phyloP scores from a whole-genome alignment of 345 rosid genomes.

The Eucalyptus melliodora region DNA sequence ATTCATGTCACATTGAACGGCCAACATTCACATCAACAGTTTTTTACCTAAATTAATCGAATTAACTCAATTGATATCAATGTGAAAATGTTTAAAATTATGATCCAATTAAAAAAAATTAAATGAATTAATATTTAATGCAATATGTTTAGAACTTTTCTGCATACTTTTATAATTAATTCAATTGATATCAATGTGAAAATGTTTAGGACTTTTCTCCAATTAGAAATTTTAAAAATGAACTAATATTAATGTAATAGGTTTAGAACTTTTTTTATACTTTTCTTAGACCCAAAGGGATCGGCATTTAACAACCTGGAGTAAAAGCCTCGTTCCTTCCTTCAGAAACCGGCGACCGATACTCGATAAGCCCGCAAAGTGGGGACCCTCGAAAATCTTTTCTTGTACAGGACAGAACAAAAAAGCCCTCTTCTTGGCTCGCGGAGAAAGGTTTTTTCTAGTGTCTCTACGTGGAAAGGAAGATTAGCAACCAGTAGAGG shows the following conservation, averaged over 20 bases:
- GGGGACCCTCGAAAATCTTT: constrained; percentile 62
- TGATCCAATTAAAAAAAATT: too few relatives aligned
- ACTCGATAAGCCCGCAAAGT: constrained; percentile 62
- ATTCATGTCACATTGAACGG: fast-evolving
- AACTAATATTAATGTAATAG: too few relatives aligned
- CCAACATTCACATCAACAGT: fast-evolving
- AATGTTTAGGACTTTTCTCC: fast-evolving
- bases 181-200: background rate
- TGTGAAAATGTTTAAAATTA: too few relatives aligned
- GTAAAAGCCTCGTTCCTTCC: constrained; percentile 72
- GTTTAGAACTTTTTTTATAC: too few relatives aligned
- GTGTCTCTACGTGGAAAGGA: background rate
- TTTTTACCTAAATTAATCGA: fast-evolving
- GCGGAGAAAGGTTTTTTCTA: background rate
- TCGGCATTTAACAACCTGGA: constrained; percentile 56
- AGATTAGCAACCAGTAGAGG: too few relatives aligned
- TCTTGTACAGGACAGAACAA: background rate
- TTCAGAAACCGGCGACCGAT: constrained; percentile 63
- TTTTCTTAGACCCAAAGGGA: constrained; percentile 32
- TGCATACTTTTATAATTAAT: too few relatives aligned
- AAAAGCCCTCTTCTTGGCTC: background rate
- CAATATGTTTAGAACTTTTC: fast-evolving
- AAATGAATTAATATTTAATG: too few relatives aligned
- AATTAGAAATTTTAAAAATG: too few relatives aligned
- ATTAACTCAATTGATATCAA: background rate